Evolutionary conservation across 768 basidiomycete species (phyloP).

Genomic region (Suillus clintonianus): DNA sequence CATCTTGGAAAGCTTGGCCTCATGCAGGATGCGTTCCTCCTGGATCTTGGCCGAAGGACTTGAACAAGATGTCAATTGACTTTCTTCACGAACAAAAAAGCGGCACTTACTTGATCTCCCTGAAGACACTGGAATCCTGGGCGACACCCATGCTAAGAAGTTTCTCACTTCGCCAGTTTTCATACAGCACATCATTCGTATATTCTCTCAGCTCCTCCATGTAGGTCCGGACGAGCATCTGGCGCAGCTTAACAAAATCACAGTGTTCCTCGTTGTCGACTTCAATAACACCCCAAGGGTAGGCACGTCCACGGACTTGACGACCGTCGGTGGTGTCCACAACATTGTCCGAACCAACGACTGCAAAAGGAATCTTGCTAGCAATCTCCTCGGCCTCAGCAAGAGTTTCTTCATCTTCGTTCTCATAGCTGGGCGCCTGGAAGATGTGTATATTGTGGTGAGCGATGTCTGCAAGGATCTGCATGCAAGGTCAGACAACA

Average conservation of each 20-base stretch:
- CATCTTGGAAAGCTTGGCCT: conserved; percentile 98
- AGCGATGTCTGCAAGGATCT: conserved; percentile 93
- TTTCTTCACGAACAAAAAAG: background rate
- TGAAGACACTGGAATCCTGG: conserved; percentile 97
- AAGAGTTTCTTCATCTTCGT: conserved; percentile 97
- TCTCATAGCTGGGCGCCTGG: conserved; percentile 96
- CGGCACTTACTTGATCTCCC: conserved; percentile 91
- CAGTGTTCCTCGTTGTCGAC: conserved; percentile 99
- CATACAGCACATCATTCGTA: conserved; percentile 94
- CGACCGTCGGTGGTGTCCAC: conserved; percentile 87
- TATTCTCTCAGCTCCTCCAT: conserved; percentile 99
- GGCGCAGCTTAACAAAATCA: conserved; percentile 98
- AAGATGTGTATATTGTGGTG: conserved; percentile 98
- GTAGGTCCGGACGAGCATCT: conserved; percentile 98
- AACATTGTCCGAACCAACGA: conserved; percentile 89
- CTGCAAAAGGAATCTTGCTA: conserved; percentile 97
- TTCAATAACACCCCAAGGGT: conserved; percentile 99
- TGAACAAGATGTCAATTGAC: conserved; percentile 18
- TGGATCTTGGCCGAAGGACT: conserved; percentile 96
- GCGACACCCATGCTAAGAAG: conserved; percentile 96
- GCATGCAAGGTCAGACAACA: conserved; percentile 8
- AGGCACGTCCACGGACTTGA: conserved; percentile 89
- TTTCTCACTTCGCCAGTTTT: conserved; percentile 98
- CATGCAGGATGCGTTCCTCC: conserved; percentile 94
- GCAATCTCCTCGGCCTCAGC: conserved; percentile 98